A percentile compares a stretch with the other conserved stretches of the same genome.
phyloP scores from a whole-genome alignment of 2,329 filamentous ascomycete genomes.

The Scytalidium lignicola region DNA sequence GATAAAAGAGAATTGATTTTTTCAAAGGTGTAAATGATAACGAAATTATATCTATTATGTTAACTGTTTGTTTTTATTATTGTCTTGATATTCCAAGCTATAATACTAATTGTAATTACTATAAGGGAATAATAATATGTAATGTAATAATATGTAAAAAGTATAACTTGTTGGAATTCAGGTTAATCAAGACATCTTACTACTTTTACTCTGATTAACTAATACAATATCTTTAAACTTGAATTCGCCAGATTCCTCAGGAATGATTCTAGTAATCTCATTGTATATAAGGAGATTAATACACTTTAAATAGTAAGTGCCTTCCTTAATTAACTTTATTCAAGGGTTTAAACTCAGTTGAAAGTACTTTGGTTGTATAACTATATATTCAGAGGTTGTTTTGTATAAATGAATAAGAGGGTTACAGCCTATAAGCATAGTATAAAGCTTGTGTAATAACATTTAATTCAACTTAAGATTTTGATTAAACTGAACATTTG shows the following conservation, averaged over 20 bases:
- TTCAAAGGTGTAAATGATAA: not conserved
- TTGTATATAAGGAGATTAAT: not conserved
- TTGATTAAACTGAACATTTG: not conserved
- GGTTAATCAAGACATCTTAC: not conserved
- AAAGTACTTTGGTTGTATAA: not conserved
- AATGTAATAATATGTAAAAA: not conserved
- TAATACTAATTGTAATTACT: not conserved
- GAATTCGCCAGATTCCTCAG: not conserved
- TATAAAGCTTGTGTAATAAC: not conserved
- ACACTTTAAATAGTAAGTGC: not conserved
- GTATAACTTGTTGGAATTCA: not conserved
- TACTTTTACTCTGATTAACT: not conserved
- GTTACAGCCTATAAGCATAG: constrained; percentile 1
- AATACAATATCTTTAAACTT: not conserved
- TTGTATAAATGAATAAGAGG: constrained; percentile 1
- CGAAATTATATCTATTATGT: not conserved
- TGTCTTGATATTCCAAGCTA: not conserved
- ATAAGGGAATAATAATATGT: not conserved
- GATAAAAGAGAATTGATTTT: not conserved
- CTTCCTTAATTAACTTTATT: not conserved
- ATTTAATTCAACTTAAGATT: not conserved
- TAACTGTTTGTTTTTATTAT: not conserved
- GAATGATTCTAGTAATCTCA: not conserved
- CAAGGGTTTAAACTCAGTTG: not conserved
- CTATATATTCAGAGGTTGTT: not conserved